phyloP scores from a whole-genome alignment of 2,329 filamentous ascomycete genomes.

The Ophiostoma sp. region DNA sequence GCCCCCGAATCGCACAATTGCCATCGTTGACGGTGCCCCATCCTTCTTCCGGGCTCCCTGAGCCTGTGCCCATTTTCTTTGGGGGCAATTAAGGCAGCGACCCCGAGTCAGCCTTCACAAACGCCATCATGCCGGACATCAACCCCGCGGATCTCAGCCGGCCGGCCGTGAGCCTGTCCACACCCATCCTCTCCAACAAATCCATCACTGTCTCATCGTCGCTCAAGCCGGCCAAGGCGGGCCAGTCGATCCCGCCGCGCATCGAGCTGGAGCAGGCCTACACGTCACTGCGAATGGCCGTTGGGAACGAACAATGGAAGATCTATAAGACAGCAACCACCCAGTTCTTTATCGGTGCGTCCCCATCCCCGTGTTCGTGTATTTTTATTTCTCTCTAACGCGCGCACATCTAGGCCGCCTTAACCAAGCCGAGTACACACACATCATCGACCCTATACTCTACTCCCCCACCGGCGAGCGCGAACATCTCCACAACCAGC shows the following conservation, averaged over 20 bases:
- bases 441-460: conserved; percentile 61
- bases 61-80: not conserved
- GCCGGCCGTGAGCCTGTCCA: conserved; percentile 57
- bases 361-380: not conserved
- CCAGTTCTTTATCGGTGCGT: conserved; percentile 63
- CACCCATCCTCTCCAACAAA: conserved; percentile 60
- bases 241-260: conserved; percentile 63
- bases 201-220: conserved; percentile 55
- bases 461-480: conserved; percentile 58
- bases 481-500: conserved; percentile 67
- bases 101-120: not conserved
- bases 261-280: conserved; percentile 69
- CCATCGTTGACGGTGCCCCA: not conserved
- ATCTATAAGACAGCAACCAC: conserved; percentile 63
- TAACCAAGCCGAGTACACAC: conserved; percentile 62
- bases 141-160: conserved; percentile 69
- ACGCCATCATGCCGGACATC: conserved; percentile 62
- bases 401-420: conserved; percentile 52
- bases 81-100: not conserved
- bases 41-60: not conserved
- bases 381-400: not conserved
- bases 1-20: conserved; percentile 27
- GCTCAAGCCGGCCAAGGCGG: conserved; percentile 58
- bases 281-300: conserved; percentile 59
- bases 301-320: conserved; percentile 63